phyloP scores from a whole-genome alignment of 495 filamentous ascomycete species.

The Chlorociboria aeruginascens region DNA sequence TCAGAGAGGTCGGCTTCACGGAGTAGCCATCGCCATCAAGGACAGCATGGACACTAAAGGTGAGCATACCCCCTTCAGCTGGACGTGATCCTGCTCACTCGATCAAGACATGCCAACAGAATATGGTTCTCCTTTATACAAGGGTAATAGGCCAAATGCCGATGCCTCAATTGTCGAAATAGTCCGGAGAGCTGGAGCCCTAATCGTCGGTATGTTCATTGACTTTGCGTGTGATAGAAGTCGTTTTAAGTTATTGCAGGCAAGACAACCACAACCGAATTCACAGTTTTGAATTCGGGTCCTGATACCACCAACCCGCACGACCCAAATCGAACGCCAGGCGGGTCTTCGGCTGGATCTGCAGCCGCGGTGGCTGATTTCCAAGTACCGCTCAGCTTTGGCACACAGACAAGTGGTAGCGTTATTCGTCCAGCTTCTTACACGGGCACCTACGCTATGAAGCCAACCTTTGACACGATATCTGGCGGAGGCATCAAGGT shows the following conservation, averaged over 20 bases:
- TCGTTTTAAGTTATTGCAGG: not conserved
- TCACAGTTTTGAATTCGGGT: constrained; percentile 29
- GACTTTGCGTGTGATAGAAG: no score
- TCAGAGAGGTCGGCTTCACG: constrained; percentile 39
- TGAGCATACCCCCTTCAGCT: constrained; percentile 2
- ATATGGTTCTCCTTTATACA: constrained; percentile 36
- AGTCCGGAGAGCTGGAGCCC: constrained; percentile 33
- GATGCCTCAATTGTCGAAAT: constrained; percentile 33
- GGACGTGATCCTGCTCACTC: not conserved
- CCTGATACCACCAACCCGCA: constrained; percentile 34
- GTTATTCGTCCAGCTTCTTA: constrained; percentile 41
- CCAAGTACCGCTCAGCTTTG: constrained; percentile 32
- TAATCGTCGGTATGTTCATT: constrained; percentile 41
- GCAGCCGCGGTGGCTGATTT: constrained; percentile 39
- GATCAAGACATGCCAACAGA: constrained; percentile 38
- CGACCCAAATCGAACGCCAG: constrained; percentile 33
- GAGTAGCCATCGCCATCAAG: constrained; percentile 41
- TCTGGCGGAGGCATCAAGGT: constrained; percentile 38
- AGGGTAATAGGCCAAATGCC: constrained; percentile 20
- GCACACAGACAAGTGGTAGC: constrained; percentile 39
- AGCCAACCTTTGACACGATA: constrained; percentile 44
- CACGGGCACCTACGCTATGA: constrained; percentile 41
- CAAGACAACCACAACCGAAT: constrained; percentile 37
- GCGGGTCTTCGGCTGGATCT: constrained; percentile 41
- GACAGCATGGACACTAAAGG: constrained; percentile 48